phyloP scores from a whole-genome alignment of 2,329 filamentous ascomycete species.

The Lecanosticta acicola region DNA sequence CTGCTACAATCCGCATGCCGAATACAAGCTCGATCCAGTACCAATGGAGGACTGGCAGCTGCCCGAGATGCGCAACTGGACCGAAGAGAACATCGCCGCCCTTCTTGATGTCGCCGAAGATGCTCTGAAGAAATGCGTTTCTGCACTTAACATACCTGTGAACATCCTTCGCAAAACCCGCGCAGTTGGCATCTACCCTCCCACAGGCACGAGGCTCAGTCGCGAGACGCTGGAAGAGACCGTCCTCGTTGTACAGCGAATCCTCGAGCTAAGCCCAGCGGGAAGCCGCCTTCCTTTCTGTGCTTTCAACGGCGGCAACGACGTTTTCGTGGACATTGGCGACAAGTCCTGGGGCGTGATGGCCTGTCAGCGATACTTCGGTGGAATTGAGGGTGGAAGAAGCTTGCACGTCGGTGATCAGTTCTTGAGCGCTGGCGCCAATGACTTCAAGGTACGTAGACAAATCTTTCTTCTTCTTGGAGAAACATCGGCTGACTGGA shows the following conservation, averaged over 20 bases:
- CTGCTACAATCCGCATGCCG: slow-evolving; percentile 60
- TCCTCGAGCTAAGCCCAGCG: slow-evolving; percentile 72
- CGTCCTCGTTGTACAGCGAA: slow-evolving; percentile 88
- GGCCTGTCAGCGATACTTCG: slow-evolving; percentile 87
- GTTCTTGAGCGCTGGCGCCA: slow-evolving; percentile 88
- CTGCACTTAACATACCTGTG: slow-evolving; percentile 72
- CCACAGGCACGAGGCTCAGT: slow-evolving; percentile 45
- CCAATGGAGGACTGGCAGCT: slow-evolving; percentile 64
- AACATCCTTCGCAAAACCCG: slow-evolving; percentile 80
- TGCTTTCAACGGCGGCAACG: slow-evolving; percentile 95
- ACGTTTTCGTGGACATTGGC: slow-evolving; percentile 97
- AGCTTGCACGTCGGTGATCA: slow-evolving; percentile 94
- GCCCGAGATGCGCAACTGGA: slow-evolving; percentile 71
- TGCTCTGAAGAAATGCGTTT: slow-evolving; percentile 74
- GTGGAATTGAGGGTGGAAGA: slow-evolving; percentile 64
- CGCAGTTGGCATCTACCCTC: slow-evolving; percentile 47
- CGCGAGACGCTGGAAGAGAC: slow-evolving; percentile 93
- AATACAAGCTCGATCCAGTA: slow-evolving; percentile 63
- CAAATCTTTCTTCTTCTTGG: slow-evolving; percentile 5
- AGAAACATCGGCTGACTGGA: slow-evolving; percentile 1
- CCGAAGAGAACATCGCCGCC: slow-evolving; percentile 66
- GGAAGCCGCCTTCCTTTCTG: slow-evolving; percentile 76
- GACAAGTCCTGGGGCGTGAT: slow-evolving; percentile 96
- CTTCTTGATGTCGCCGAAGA: slow-evolving; percentile 87
- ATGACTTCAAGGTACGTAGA: slow-evolving; percentile 76